Conservation (phyloP, 2,329 filamentous ascomycete genomes). For the Fusarium annulatum region DNA sequence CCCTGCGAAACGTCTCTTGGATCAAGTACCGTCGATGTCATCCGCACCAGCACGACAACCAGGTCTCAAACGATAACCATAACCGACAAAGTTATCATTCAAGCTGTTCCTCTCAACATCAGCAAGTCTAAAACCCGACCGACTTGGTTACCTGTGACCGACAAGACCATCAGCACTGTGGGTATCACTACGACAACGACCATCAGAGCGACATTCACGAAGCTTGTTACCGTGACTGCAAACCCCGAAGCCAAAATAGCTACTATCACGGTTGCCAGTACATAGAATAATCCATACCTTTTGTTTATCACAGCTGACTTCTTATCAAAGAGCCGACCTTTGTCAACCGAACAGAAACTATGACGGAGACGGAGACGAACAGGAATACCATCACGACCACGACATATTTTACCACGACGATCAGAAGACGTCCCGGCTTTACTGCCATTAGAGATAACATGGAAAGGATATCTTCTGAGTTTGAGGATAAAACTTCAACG, state of each 20-base stretch:
- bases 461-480: not conserved
- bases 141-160: rapidly evolving
- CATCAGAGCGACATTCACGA: not conserved
- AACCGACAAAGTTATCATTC: not conserved
- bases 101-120: not conserved
- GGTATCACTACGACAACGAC: not conserved
- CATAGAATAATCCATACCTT: too few relatives aligned
- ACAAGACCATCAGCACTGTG: not conserved
- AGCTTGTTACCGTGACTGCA: not conserved
- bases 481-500: rapidly evolving
- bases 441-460: not conserved
- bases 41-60: not conserved
- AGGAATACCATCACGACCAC: rapidly evolving
- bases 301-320: not conserved
- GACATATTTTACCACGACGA: not conserved
- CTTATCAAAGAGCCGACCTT: rapidly evolving
- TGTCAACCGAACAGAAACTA: rapidly evolving
- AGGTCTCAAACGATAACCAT: not conserved
- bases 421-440: rapidly evolving
- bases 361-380: rapidly evolving
- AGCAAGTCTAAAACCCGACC: not conserved
- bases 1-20: not conserved
- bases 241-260: not conserved
- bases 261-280: not conserved
- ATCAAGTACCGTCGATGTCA: not conserved